These are phyloP conservation scores for Astrothelium subdiscretum DNA, from an alignment of 495 filamentous ascomycete genomes.

Conservation along the genomic window DNA sequence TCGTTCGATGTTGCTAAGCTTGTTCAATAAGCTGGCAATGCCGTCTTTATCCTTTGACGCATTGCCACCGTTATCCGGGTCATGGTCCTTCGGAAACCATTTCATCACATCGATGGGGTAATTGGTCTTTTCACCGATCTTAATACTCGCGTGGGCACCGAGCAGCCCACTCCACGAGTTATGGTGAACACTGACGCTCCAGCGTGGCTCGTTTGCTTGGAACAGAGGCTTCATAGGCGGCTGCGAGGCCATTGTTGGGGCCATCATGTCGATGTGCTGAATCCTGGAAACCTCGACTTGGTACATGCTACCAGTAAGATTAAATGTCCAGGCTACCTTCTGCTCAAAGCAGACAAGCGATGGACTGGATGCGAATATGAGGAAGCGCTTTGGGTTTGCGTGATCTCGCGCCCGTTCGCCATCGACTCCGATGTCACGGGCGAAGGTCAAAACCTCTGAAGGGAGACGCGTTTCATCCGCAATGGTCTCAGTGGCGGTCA, in stretches of 20 bases:
- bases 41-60: neutral
- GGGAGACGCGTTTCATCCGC: slow-evolving; percentile 11
- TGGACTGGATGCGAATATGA: neutral
- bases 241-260: neutral
- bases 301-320: slow-evolving; percentile 8
- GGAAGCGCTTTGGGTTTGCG: neutral
- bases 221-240: neutral
- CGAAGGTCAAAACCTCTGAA: slow-evolving; percentile 1
- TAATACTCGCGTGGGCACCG: slow-evolving; percentile 8
- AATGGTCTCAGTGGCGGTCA: slow-evolving; percentile 9
- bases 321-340: slow-evolving; percentile 10
- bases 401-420: neutral
- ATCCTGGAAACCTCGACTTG: slow-evolving; percentile 13
- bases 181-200: slow-evolving; percentile 13
- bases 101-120: slow-evolving; percentile 8
- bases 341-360: slow-evolving; percentile 7
- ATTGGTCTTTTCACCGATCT: slow-evolving; percentile 7
- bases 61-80: neutral
- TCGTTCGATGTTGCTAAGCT: slow-evolving; percentile 8
- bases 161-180: slow-evolving; percentile 14
- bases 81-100: slow-evolving; percentile 12
- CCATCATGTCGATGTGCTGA: slow-evolving; percentile 2
- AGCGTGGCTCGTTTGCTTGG: slow-evolving; percentile 15
- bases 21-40: slow-evolving; percentile 11
- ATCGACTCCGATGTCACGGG: neutral